phyloP scores from a whole-genome alignment of 805 yeast species.

The Candida koratica region DNA sequence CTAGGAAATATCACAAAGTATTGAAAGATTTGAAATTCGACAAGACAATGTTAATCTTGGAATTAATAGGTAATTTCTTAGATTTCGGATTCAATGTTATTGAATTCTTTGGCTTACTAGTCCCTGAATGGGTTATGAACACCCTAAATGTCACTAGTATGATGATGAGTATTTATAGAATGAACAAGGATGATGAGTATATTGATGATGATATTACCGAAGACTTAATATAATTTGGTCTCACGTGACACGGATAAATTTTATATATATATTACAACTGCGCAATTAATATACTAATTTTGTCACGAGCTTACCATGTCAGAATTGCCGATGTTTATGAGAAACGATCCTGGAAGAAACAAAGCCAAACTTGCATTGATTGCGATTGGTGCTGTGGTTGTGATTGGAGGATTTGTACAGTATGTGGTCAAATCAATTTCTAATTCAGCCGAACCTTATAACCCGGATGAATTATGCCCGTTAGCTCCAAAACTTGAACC shows the following conservation, averaged over 20 bases:
- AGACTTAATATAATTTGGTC: slow-evolving; percentile 27
- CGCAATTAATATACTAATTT: no score
- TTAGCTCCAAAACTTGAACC: slow-evolving; percentile 32
- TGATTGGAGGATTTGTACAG: not conserved
- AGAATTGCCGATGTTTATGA: slow-evolving; percentile 9
- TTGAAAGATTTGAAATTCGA: slow-evolving; percentile 41
- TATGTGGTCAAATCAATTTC: not conserved
- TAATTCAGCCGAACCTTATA: slow-evolving; percentile 3
- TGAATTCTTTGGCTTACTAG: slow-evolving; percentile 32
- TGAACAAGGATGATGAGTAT: slow-evolving; percentile 47
- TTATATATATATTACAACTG: no score
- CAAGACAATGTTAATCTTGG: slow-evolving; percentile 38
- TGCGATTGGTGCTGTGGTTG: not conserved
- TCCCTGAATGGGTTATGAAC: slow-evolving; percentile 43
- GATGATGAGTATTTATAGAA: slow-evolving; percentile 46
- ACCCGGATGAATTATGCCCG: slow-evolving; percentile 33
- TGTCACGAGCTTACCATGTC: no score
- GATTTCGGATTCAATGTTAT: slow-evolving; percentile 39
- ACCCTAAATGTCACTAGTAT: slow-evolving; percentile 38
- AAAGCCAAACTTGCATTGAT: slow-evolving; percentile 1
- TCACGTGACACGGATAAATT: no score
- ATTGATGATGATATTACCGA: slow-evolving; percentile 41
- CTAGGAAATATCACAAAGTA: slow-evolving; percentile 35
- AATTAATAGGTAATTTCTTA: slow-evolving; percentile 39
- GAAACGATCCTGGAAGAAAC: slow-evolving; percentile 2